These are phyloP conservation scores for Malassezia arunalokei DNA, from an alignment of 1,284 basidiomycete species.

Conservation along the genomic window DNA sequence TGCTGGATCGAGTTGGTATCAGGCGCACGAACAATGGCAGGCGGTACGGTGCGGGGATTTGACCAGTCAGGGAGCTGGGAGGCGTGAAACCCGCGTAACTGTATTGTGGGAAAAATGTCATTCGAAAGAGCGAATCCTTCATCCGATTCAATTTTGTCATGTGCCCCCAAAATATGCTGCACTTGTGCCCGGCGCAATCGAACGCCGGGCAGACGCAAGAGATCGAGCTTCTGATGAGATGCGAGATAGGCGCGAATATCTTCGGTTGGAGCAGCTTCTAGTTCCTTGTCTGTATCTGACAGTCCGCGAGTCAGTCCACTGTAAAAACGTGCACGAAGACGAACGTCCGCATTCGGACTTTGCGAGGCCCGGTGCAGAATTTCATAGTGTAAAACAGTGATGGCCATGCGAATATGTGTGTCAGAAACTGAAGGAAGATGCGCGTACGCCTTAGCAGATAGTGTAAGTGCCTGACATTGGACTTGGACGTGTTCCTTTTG, in stretches of 20 bases:
- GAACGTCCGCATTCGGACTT: slow-evolving; percentile 31
- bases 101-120: neutral
- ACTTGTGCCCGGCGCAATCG: slow-evolving; percentile 28
- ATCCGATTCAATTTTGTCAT: neutral
- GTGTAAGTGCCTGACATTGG: slow-evolving; percentile 32
- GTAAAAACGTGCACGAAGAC: slow-evolving; percentile 35
- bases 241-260: neutral
- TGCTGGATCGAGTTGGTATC: slow-evolving; percentile 2
- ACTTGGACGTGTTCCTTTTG: slow-evolving; percentile 22
- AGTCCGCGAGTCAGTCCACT: slow-evolving; percentile 26
- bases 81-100: neutral
- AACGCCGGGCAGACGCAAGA: slow-evolving; percentile 19
- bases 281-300: slow-evolving; percentile 18
- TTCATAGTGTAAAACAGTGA: slow-evolving; percentile 15
- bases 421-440: slow-evolving; percentile 12
- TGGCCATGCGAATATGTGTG: slow-evolving; percentile 7
- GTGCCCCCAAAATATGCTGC: slow-evolving; percentile 27
- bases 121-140: neutral
- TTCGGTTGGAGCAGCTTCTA: slow-evolving; percentile 5
- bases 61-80: neutral
- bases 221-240: slow-evolving; percentile 16
- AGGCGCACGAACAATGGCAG: slow-evolving; percentile 16
- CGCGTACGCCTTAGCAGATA: slow-evolving; percentile 30
- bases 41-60: slow-evolving; percentile 12
- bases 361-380: slow-evolving; percentile 31